These are phyloP conservation scores for Fusarium phyllophilum DNA, from an alignment of 2,329 filamentous ascomycete species.

Conservation along the genomic window DNA sequence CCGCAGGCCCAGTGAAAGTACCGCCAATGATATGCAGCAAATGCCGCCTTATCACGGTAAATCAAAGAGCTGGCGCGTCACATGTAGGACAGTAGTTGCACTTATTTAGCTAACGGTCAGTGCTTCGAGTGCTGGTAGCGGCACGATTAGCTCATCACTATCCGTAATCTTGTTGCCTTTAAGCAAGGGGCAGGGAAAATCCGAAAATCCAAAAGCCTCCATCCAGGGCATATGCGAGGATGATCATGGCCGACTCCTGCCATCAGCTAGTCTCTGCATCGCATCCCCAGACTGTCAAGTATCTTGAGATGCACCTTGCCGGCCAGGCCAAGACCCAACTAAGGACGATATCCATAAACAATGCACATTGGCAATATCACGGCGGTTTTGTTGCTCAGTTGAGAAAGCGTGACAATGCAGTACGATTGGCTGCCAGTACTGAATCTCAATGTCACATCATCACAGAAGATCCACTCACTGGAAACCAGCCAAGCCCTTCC, in stretches of 20 bases:
- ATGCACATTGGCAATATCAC: slow-evolving; percentile 12
- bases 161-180: neutral
- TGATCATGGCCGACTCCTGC: slow-evolving; percentile 1
- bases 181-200: slow-evolving; percentile 15
- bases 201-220: slow-evolving; percentile 10
- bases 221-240: neutral
- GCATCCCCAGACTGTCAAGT: slow-evolving; percentile 12
- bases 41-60: slow-evolving; percentile 16
- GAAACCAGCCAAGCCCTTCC: slow-evolving; percentile 36
- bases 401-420: slow-evolving; percentile 3
- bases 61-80: slow-evolving; percentile 16
- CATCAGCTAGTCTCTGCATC: slow-evolving; percentile 17
- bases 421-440: slow-evolving; percentile 28
- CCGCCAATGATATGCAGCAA: slow-evolving; percentile 26
- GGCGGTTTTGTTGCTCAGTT: slow-evolving; percentile 17
- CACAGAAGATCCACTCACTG: slow-evolving; percentile 29
- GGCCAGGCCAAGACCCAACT: neutral
- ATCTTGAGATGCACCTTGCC: slow-evolving; percentile 2
- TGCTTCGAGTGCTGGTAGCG: slow-evolving; percentile 22
- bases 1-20: slow-evolving; percentile 15
- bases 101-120: neutral
- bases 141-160: slow-evolving; percentile 16
- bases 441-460: slow-evolving; percentile 28
- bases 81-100: slow-evolving; percentile 11
- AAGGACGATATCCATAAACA: slow-evolving; percentile 12